Evolutionary conservation across 2,329 filamentous ascomycete species (phyloP).

Genomic region (Camillea tinctor): DNA sequence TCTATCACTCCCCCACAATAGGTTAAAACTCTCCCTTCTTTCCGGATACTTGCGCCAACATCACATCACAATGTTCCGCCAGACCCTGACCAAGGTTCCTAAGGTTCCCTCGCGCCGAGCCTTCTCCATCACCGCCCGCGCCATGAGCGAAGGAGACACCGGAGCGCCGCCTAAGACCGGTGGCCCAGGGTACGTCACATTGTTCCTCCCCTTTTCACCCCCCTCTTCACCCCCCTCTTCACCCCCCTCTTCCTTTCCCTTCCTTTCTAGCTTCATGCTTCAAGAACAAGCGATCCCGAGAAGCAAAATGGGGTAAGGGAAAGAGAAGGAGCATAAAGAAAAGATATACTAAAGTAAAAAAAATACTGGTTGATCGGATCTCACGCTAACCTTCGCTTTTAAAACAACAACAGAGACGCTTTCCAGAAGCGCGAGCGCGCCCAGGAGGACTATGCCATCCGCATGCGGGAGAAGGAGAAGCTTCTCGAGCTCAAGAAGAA

Average conservation of each 20-base stretch:
- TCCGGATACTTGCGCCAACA: constrained; percentile 9
- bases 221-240: too few species aligned
- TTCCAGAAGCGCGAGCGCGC: constrained; percentile 93
- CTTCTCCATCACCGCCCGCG: constrained; percentile 62
- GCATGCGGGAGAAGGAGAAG: constrained; percentile 88
- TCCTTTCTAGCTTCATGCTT: too few species aligned
- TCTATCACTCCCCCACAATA: neutral
- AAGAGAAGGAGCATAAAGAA: constrained; percentile 4
- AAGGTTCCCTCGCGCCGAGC: constrained; percentile 53
- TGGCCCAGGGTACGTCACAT: constrained; percentile 49
- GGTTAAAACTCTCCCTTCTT: constrained; percentile 21
- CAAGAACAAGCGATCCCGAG: too few species aligned
- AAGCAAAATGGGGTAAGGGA: too few species aligned
- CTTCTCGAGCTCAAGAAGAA: constrained; percentile 71
- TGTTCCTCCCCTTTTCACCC: too few species aligned
- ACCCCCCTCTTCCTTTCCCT: neutral
- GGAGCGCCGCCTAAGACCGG: constrained; percentile 57
- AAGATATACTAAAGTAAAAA: neutral
- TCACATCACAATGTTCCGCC: constrained; percentile 62
- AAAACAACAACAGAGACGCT: constrained; percentile 64
- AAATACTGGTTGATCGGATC: constrained; percentile 4
- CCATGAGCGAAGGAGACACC: constrained; percentile 69
- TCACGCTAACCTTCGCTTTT: neutral
- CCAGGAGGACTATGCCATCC: constrained; percentile 80
- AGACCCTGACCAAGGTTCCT: constrained; percentile 56